A percentile compares a stretch with the other conserved stretches of the same genome.
Evolutionary conservation across 768 basidiomycete genomes (phyloP).

Genomic region (Phallus indusiatus): DNA sequence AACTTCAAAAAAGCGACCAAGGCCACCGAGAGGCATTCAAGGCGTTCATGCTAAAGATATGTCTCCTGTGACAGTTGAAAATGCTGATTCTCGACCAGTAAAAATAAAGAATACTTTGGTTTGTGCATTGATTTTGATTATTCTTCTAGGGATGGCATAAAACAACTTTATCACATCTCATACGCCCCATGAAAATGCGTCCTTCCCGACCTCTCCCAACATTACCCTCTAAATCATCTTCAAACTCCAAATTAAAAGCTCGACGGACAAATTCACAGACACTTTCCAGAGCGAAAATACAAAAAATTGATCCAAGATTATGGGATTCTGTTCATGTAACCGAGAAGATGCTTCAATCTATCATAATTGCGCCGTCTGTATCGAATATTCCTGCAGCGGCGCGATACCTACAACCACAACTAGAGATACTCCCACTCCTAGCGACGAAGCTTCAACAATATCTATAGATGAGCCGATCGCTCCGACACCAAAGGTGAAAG

Average conservation of each 20-base stretch:
- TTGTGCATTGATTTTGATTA: background rate
- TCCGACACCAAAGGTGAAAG: too few relatives aligned
- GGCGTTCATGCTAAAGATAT: slow-evolving; percentile 51
- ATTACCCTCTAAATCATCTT: slow-evolving; percentile 10
- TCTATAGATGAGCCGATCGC: too few relatives aligned
- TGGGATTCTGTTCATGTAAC: slow-evolving; percentile 65
- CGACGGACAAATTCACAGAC: slow-evolving; percentile 39
- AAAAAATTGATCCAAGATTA: slow-evolving; percentile 62
- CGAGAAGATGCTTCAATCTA: slow-evolving; percentile 46
- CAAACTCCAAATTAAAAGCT: slow-evolving; percentile 19
- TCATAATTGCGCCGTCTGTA: background rate
- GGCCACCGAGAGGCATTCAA: slow-evolving; percentile 18
- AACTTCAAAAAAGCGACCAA: slow-evolving; percentile 23
- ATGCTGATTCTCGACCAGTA: slow-evolving; percentile 33
- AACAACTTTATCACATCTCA: slow-evolving; percentile 54
- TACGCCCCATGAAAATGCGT: slow-evolving; percentile 61
- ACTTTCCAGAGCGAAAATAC: slow-evolving; percentile 46
- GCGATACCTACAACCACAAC: too few relatives aligned
- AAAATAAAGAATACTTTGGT: background rate
- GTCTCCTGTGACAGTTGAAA: slow-evolving; percentile 51
- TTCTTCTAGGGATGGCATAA: slow-evolving; percentile 51
- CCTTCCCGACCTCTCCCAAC: slow-evolving; percentile 50
- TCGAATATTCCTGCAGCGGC: background rate
- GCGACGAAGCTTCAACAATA: too few relatives aligned
- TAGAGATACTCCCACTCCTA: too few relatives aligned